phyloP scores from a whole-genome alignment of 2,329 filamentous ascomycete species.

The Neocatenulostroma microsporum region DNA sequence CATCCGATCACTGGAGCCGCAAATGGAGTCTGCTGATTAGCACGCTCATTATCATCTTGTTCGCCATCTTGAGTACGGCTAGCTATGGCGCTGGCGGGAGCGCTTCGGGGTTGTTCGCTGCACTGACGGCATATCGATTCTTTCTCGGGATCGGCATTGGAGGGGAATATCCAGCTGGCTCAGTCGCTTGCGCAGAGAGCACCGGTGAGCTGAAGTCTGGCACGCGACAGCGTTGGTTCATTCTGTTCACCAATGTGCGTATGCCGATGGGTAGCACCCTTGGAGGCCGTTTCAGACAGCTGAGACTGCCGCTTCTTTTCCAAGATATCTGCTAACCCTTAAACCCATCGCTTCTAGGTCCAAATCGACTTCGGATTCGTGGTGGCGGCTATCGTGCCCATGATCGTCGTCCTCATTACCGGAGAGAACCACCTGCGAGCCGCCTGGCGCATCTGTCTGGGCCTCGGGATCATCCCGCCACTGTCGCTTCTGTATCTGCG shows the following conservation, averaged over 20 bases:
- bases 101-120: slow-evolving; percentile 63
- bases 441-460: slow-evolving; percentile 80
- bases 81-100: slow-evolving; percentile 68
- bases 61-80: slow-evolving; percentile 69
- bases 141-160: slow-evolving; percentile 52
- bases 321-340: no score
- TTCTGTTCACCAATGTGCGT: slow-evolving; percentile 77
- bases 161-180: slow-evolving; percentile 73
- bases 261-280: no score
- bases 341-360: no score
- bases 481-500: slow-evolving; percentile 63
- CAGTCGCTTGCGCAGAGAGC: slow-evolving; percentile 74
- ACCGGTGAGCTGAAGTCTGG: slow-evolving; percentile 74
- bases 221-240: slow-evolving; percentile 75
- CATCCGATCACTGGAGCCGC: slow-evolving; percentile 75
- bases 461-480: slow-evolving; percentile 70
- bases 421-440: slow-evolving; percentile 47
- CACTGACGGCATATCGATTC: slow-evolving; percentile 75
- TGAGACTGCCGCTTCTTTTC: no score
- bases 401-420: slow-evolving; percentile 42
- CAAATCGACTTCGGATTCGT: slow-evolving; percentile 84
- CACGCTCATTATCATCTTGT: slow-evolving; percentile 75
- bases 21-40: slow-evolving; percentile 74
- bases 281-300: no score
- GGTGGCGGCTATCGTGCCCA: slow-evolving; percentile 68